Conservation (phyloP, 2,329 filamentous ascomycete genomes). For the Huntiella moniliformis region DNA sequence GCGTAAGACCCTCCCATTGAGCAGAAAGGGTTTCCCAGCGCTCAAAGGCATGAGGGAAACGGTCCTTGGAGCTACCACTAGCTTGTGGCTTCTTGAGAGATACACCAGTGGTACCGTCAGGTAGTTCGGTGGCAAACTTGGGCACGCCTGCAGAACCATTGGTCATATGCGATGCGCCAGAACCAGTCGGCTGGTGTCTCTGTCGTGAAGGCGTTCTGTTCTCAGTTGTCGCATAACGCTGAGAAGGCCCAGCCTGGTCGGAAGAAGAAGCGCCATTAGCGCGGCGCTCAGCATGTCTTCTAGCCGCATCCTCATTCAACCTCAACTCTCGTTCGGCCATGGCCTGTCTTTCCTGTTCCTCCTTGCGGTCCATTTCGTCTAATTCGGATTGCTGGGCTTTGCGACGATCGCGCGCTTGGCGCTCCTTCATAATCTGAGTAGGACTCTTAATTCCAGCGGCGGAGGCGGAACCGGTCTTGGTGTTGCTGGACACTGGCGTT, state of each 20-base stretch:
- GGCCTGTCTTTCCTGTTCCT: constrained; percentile 29
- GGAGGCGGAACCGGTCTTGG: constrained; percentile 5
- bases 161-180: constrained; percentile 11
- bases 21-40: constrained; percentile 93
- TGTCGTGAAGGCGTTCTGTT: not conserved
- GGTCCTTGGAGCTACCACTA: constrained; percentile 25
- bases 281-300: constrained; percentile 42
- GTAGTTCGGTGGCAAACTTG: constrained; percentile 3
- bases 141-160: constrained; percentile 14
- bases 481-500: constrained; percentile 7
- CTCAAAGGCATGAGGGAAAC: constrained; percentile 92
- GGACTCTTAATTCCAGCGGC: constrained; percentile 60
- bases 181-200: not conserved
- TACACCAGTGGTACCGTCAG: constrained; percentile 8
- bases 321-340: constrained; percentile 38
- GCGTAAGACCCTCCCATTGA: constrained; percentile 93
- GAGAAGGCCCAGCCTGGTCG: constrained; percentile 12
- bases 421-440: constrained; percentile 78
- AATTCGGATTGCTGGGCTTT: constrained; percentile 46
- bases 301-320: constrained; percentile 34
- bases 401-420: constrained; percentile 53
- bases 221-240: constrained; percentile 12
- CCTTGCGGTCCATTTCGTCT: constrained; percentile 31
- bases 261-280: constrained; percentile 29
- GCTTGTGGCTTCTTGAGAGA: constrained; percentile 20